Evolutionary conservation across 352 stramenopile genomes (phyloP), one percentile per base, ranked within the genome.

Genomic region (Phytopythium cucurbitacearum): DNA sequence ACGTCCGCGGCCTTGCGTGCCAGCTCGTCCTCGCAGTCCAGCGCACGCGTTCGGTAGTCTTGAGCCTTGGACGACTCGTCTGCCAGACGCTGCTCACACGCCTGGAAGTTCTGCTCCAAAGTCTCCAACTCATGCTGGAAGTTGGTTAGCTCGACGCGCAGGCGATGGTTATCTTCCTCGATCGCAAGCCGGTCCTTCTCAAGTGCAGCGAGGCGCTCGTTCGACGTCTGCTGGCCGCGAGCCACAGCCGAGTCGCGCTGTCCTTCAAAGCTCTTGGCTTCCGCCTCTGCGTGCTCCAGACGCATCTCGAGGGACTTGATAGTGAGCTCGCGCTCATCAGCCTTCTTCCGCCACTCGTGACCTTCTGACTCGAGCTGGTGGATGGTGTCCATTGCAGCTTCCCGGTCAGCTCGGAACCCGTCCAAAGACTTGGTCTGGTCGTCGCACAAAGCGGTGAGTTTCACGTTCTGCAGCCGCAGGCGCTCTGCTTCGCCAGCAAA

Each of bases 381-480:
- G 3, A 86, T 61, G 1, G 62, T 86, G 21, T 76, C 60, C 44
- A 72, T 48, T 9, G 65, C 46, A 13, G 40, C 69, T 40, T 85
- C 69, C 5, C 72, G 67, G 3, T 89, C 79, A 34, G 32, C 57
- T 51, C 72, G 82, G 35, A 70, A 76, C 10, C 10, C 67, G 8
- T 80, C 74, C 5, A 90, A 48, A 4, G 72, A 71, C 47, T 86
- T 70, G 11, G 37, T 60, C 42, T 87, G 76, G 35, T 87, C 71
- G 34, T 86, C 76, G 32, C 66, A 85, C 1, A 65, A 72, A 35
- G 74, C 65, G 13, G 45, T 67, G 10, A 90, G 39, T 36, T 86
- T 87, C 3, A 70, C 66, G 48, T 83, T 83, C 53, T 87, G 72
- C 4, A 90, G 44, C 0, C 75, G 74, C 11, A 82, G 8, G 0